phyloP scores from a whole-genome alignment of 2,329 filamentous ascomycete genomes.

The Colletotrichum cereale region DNA sequence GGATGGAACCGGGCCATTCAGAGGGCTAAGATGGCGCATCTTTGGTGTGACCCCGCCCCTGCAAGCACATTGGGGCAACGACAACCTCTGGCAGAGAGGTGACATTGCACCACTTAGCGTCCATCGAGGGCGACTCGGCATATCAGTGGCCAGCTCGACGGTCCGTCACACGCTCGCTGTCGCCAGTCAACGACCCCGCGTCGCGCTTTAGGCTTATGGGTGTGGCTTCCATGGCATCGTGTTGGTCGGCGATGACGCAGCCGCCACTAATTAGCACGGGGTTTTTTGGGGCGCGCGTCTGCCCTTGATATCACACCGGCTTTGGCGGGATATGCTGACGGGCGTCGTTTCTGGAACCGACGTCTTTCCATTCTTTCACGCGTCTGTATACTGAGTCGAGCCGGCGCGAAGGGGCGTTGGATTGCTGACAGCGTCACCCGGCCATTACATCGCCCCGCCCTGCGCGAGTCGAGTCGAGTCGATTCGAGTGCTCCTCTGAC shows the following conservation, averaged over 20 bases:
- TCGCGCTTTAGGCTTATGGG: slow-evolving; percentile 31
- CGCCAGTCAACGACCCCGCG: slow-evolving; percentile 35
- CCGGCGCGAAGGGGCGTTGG: slow-evolving; percentile 20
- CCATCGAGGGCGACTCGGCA: slow-evolving; percentile 21
- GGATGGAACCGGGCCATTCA: slow-evolving; percentile 29
- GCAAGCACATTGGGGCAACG: slow-evolving; percentile 24
- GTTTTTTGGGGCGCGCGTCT: slow-evolving; percentile 20
- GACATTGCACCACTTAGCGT: slow-evolving; percentile 32
- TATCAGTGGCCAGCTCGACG: slow-evolving; percentile 23
- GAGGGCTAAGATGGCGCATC: slow-evolving; percentile 17
- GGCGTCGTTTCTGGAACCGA: slow-evolving; percentile 20
- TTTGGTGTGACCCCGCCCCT: slow-evolving; percentile 10
- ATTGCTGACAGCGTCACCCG: slow-evolving; percentile 36
- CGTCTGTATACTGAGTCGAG: slow-evolving; percentile 1
- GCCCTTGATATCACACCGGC: slow-evolving; percentile 19
- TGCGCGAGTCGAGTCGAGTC: slow-evolving; percentile 30
- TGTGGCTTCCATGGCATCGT: slow-evolving; percentile 26
- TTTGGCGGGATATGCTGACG: slow-evolving; percentile 8
- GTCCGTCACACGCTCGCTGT: slow-evolving; percentile 12
- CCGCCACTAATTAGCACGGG: slow-evolving; percentile 31
- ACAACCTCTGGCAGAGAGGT: slow-evolving; percentile 27
- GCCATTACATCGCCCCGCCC: slow-evolving; percentile 30
- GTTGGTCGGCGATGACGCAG: slow-evolving; percentile 37
- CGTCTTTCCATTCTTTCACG: slow-evolving; percentile 24
- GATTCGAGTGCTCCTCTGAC: not conserved